Conservation (phyloP, 306 rosid species). For the Gillenia trifoliata region DNA sequence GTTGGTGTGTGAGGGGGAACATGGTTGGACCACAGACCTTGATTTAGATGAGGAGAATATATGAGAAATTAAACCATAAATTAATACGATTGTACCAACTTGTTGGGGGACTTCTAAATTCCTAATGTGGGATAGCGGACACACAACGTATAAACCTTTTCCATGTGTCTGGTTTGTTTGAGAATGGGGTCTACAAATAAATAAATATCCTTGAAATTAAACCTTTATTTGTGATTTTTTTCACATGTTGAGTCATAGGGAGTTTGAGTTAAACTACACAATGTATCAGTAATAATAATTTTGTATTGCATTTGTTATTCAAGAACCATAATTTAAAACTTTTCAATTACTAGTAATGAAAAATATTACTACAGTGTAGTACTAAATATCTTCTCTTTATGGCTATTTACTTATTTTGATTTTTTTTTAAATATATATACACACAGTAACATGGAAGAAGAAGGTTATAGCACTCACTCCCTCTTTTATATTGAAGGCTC, state of each 20-base stretch:
- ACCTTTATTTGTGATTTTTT: no score
- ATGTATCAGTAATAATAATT: no score
- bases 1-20: neutral
- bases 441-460: constrained; percentile 2
- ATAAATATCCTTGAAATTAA: constrained; percentile 22
- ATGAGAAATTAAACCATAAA: neutral
- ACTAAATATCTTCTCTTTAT: no score
- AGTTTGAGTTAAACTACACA: no score
- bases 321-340: no score
- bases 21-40: constrained; percentile 23
- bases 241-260: no score
- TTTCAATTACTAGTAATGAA: no score
- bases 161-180: constrained; percentile 21
- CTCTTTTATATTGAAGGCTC: constrained; percentile 30
- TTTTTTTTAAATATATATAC: no score
- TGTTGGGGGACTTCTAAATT: constrained; percentile 25
- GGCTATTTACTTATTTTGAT: no score
- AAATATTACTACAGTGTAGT: no score
- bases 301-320: no score
- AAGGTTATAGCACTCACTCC: constrained; percentile 6
- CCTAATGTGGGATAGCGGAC: constrained; percentile 20
- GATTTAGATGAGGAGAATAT: constrained; percentile 11
- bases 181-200: constrained; percentile 23
- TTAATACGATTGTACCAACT: constrained; percentile 12
- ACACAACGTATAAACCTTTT: constrained; percentile 2